Percentiles rank a stretch among this genome's conserved stretches.
Evolutionary conservation across 768 basidiomycete species (phyloP).

Genomic region (Cubamyces sp.): DNA sequence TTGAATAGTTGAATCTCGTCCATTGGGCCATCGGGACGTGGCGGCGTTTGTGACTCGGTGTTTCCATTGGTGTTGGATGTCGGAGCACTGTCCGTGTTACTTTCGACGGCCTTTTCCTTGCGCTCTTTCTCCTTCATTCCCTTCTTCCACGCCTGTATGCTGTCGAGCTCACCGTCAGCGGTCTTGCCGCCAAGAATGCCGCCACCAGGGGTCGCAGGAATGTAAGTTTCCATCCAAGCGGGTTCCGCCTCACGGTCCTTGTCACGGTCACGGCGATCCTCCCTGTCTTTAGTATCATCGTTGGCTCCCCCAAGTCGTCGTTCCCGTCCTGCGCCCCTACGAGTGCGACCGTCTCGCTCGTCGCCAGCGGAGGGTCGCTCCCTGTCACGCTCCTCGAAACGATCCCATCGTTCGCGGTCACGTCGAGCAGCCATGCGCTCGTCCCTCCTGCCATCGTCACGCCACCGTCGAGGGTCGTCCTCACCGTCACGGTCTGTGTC

Average conservation of each 20-base stretch:
- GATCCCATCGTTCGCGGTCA: slow-evolving; percentile 50
- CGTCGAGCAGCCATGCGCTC: slow-evolving; percentile 71
- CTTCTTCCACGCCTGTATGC: slow-evolving; percentile 88
- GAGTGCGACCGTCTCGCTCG: slow-evolving; percentile 68
- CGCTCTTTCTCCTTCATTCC: slow-evolving; percentile 77
- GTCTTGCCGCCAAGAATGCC: slow-evolving; percentile 69
- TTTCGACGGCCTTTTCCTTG: slow-evolving; percentile 48
- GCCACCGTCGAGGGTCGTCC: slow-evolving; percentile 77
- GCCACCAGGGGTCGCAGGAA: slow-evolving; percentile 58
- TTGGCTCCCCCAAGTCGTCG: slow-evolving; percentile 56
- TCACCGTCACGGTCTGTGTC: slow-evolving; percentile 55
- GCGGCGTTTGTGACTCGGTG: slow-evolving; percentile 10
- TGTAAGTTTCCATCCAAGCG: slow-evolving; percentile 91
- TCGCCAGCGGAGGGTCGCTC: slow-evolving; percentile 47
- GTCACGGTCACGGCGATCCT: slow-evolving; percentile 54
- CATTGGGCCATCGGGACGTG: slow-evolving; percentile 44
- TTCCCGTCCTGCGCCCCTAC: slow-evolving; percentile 63
- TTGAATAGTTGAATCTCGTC: slow-evolving; percentile 89
- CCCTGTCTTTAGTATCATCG: slow-evolving; percentile 53
- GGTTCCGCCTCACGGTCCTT: slow-evolving; percentile 80
- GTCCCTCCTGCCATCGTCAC: slow-evolving; percentile 82
- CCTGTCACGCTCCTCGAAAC: slow-evolving; percentile 48
- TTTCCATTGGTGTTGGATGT: slow-evolving; percentile 3
- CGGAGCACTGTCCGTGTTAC: slow-evolving; percentile 21
- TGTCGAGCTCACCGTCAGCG: slow-evolving; percentile 71